These are phyloP conservation scores for Clitopilus hobsonii DNA, from an alignment of 768 basidiomycete genomes.

Conservation along the genomic window DNA sequence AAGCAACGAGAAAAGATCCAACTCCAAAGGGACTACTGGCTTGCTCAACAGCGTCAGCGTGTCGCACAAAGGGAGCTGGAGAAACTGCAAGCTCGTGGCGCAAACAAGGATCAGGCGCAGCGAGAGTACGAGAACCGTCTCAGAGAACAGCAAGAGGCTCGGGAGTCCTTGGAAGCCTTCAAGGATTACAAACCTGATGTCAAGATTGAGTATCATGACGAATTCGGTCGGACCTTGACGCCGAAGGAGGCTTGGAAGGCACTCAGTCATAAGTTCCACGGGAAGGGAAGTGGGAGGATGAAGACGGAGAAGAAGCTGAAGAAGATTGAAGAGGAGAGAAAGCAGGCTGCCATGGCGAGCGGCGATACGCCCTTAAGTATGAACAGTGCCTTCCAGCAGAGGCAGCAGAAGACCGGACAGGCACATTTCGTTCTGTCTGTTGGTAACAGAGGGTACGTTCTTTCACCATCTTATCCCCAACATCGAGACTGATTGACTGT, in stretches of 20 bases:
- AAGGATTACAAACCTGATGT: conserved; percentile 96
- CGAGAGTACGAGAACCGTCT: conserved; percentile 92
- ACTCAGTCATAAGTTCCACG: conserved; percentile 96
- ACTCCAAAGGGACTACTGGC: conserved; percentile 83
- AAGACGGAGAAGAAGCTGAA: conserved; percentile 96
- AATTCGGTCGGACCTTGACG: conserved; percentile 83
- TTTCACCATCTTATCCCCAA: background rate
- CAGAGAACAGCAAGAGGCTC: conserved; percentile 88
- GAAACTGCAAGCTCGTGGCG: conserved; percentile 67
- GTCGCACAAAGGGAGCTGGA: conserved; percentile 80
- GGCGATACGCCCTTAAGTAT: conserved; percentile 96
- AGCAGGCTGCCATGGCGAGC: conserved; percentile 89
- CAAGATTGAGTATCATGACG: conserved; percentile 95
- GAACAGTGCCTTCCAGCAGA: conserved; percentile 88
- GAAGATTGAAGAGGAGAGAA: conserved; percentile 97
- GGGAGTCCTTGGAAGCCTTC: conserved; percentile 76
- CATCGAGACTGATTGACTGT: conserved; percentile 9
- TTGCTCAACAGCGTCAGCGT: conserved; percentile 76
- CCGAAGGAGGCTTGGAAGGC: conserved; percentile 99
- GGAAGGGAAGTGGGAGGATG: conserved; percentile 93
- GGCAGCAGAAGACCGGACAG: conserved; percentile 92
- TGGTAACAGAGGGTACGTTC: conserved; percentile 81
- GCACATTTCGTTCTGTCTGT: conserved; percentile 96
- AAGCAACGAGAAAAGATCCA: conserved; percentile 78
- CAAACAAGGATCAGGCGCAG: conserved; percentile 86